phyloP scores from a whole-genome alignment of 345 rosid genomes.

The Atalantia buxifolia region DNA sequence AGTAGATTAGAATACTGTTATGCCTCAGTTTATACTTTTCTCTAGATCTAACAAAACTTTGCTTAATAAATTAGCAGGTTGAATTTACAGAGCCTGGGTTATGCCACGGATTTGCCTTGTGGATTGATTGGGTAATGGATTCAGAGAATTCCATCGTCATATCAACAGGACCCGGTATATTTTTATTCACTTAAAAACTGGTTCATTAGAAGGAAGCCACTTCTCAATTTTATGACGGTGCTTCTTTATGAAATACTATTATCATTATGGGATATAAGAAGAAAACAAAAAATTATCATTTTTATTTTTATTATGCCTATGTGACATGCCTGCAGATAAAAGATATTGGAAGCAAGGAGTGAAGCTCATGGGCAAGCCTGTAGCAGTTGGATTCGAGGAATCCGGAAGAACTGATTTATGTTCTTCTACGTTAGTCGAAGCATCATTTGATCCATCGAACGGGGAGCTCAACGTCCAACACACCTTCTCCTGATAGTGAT shows the following conservation, averaged over 20 bases:
- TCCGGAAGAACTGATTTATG: slow-evolving; percentile 10
- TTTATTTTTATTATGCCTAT: not conserved
- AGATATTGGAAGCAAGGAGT: slow-evolving; percentile 94
- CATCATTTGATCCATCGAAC: slow-evolving; percentile 57
- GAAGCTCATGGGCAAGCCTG: slow-evolving; percentile 67
- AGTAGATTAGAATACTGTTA: not conserved
- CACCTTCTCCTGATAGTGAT: slow-evolving; percentile 24
- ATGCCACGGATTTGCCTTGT: slow-evolving; percentile 82
- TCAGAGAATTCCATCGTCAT: slow-evolving; percentile 40
- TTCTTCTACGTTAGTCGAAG: slow-evolving; percentile 45
- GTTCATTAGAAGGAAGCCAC: not conserved
- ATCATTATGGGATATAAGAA: not conserved
- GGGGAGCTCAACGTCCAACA: slow-evolving; percentile 58
- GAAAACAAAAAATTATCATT: not conserved
- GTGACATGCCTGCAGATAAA: slow-evolving; percentile 36
- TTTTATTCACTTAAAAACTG: not conserved
- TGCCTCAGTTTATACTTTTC: not conserved
- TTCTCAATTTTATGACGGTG: not conserved
- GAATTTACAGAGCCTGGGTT: slow-evolving; percentile 55
- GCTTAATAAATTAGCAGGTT: slow-evolving; percentile 37
- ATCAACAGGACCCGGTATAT: slow-evolving; percentile 77
- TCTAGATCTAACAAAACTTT: not conserved
- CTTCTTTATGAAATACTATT: not conserved
- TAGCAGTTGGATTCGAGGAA: slow-evolving; percentile 33
- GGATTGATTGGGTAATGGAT: slow-evolving; percentile 97